A percentile compares a stretch with the other conserved stretches of the same genome.
phyloP scores from a whole-genome alignment of 2,329 filamentous ascomycete species.

The Ceratocystis cacaofunesta region DNA sequence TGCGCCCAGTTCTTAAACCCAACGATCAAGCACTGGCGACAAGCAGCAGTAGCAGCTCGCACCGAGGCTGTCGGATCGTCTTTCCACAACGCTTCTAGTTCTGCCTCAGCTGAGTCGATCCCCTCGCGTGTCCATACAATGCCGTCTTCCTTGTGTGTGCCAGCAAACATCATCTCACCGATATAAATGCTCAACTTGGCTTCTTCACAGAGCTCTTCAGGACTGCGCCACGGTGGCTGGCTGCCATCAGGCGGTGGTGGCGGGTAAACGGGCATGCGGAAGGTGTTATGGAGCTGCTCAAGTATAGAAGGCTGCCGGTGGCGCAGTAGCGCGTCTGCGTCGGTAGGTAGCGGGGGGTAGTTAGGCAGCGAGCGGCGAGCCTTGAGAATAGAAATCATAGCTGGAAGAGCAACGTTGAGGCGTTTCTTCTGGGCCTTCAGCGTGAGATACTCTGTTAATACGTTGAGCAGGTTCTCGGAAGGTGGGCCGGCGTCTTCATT shows the following conservation, averaged over 20 bases:
- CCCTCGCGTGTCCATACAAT: slow-evolving; percentile 82
- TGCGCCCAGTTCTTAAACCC: slow-evolving; percentile 68
- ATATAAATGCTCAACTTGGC: slow-evolving; percentile 79
- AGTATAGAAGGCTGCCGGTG: slow-evolving; percentile 12
- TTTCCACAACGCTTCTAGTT: slow-evolving; percentile 30
- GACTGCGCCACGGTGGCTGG: slow-evolving; percentile 46
- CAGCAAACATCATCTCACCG: slow-evolving; percentile 78
- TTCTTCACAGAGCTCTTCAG: slow-evolving; percentile 62
- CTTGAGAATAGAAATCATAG: slow-evolving; percentile 71
- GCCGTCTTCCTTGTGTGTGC: slow-evolving; percentile 47
- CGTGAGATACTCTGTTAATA: slow-evolving; percentile 62
- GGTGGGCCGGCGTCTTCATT: slow-evolving; percentile 41
- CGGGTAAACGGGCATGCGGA: slow-evolving; percentile 51
- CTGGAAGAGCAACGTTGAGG: slow-evolving; percentile 56
- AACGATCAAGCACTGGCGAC: slow-evolving; percentile 60
- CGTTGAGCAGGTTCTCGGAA: slow-evolving; percentile 59
- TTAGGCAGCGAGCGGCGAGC: slow-evolving; percentile 50
- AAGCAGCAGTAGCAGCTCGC: slow-evolving; percentile 36
- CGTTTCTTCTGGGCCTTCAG: slow-evolving; percentile 60
- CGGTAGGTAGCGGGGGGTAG: slow-evolving; percentile 21
- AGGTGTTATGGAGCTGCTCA: slow-evolving; percentile 13
- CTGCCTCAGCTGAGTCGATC: slow-evolving; percentile 63
- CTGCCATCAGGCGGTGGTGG: slow-evolving; percentile 55
- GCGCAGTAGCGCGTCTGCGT: neutral
- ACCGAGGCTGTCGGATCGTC: slow-evolving; percentile 18